phyloP scores from a whole-genome alignment of 495 filamentous ascomycete genomes.

The Parmelia sp. region DNA sequence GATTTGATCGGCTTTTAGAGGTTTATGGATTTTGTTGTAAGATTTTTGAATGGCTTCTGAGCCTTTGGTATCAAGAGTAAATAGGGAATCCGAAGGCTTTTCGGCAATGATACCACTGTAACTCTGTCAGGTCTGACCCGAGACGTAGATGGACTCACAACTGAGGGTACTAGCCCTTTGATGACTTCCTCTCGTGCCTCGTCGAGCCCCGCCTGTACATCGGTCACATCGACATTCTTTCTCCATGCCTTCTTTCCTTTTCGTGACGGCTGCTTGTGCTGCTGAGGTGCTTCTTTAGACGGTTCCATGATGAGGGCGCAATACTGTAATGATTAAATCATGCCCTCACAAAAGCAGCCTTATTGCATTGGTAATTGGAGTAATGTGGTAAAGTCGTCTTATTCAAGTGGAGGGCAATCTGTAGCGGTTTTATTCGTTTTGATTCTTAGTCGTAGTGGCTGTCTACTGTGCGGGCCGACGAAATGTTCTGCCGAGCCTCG shows the following conservation, averaged over 20 bases:
- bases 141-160: background rate
- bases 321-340: background rate
- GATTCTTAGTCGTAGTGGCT: too few relatives aligned
- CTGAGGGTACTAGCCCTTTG: slow-evolving; percentile 57
- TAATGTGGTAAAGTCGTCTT: background rate
- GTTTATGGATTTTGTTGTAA: slow-evolving; percentile 60
- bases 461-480: background rate
- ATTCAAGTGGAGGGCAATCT: background rate
- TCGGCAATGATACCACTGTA: slow-evolving; percentile 75
- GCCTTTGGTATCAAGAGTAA: slow-evolving; percentile 72
- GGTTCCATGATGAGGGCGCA: slow-evolving; percentile 5
- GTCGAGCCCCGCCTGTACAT: slow-evolving; percentile 77
- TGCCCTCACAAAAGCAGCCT: background rate
- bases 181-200: slow-evolving; percentile 80
- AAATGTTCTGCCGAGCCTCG: background rate
- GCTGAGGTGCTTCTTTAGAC: slow-evolving; percentile 42
- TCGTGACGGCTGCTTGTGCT: slow-evolving; percentile 76
- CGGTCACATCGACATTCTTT: slow-evolving; percentile 90
- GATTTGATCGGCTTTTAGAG: slow-evolving; percentile 84
- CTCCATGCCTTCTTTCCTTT: slow-evolving; percentile 99
- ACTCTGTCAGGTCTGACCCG: slow-evolving; percentile 17
- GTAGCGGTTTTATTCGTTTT: background rate
- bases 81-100: slow-evolving; percentile 71
- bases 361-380: too few relatives aligned
- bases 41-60: slow-evolving; percentile 53